Evolutionary conservation across 2,329 filamentous ascomycete species (phyloP), one percentile per base, ranked within the genome.

Genomic region (Fusarium sp.): DNA sequence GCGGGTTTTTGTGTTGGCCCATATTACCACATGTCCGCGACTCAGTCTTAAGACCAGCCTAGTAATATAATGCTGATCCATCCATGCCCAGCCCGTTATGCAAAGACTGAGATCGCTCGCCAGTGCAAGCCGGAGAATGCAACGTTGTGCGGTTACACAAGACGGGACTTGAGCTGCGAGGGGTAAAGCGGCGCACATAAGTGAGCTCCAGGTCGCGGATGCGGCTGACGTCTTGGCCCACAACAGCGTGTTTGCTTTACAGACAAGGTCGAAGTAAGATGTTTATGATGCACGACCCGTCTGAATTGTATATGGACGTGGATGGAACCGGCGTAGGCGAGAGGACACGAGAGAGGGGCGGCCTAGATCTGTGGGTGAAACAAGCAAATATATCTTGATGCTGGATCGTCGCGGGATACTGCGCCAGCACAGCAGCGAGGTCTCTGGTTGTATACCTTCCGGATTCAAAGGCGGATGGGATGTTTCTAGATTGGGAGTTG

Each of bases 101-200:
- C 48, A 57, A 15, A 22, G 59, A n/a, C 20, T 41, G 22, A 63
- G 25, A 45, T 45, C 19, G 33, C 50, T 43, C 39, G 37, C 55
- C 25, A 47, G 27, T 15, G 51, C n/a, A 39, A 40, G 30, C 23
- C 50, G 40, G 33, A 30, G 43, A 27, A 54, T 51, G 55, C 60
- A 44, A 64, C 65, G 57, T 53, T 25, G 39, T 45, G 23, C 9
- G 35, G 65, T 58, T 62, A 62, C 65, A 69, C 61, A 66, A 30
- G 51, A 40, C 60, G 65, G 65, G 58, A 68, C 64, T 65, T 68
- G 47, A 43, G 46, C 55, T 69, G 65, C 61, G 65, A 69, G 65
- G 65, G 59, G 51, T 35, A 65, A 66, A 68, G 62, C 37, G 47
- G 59, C 59, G 41, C 32, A 55, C 25, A 54, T 58, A 30, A 37